A percentile compares a stretch with the other conserved stretches of the same genome.
These are phyloP conservation scores for Coprinellus micaceus DNA, from an alignment of 768 basidiomycete species.

Conservation along the genomic window DNA sequence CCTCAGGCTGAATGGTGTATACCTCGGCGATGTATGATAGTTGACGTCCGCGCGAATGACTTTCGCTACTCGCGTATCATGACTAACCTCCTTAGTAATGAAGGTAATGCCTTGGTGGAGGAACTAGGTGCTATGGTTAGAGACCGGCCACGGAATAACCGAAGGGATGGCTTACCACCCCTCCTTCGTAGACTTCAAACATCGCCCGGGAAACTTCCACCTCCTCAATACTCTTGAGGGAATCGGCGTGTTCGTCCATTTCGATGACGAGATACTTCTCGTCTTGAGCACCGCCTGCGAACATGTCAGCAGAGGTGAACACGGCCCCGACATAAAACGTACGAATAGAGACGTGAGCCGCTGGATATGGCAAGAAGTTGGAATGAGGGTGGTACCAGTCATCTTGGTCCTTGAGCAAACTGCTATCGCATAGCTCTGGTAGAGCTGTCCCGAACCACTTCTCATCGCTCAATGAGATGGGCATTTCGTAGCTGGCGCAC, in stretches of 20 bases:
- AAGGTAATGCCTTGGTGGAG: constrained; percentile 85
- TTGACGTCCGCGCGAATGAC: constrained; percentile 74
- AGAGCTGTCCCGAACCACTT: constrained; percentile 69
- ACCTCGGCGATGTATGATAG: constrained; percentile 77
- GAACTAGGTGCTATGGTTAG: constrained; percentile 45
- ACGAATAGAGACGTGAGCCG: constrained; percentile 69
- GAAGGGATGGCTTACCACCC: constrained; percentile 51
- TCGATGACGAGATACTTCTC: constrained; percentile 77
- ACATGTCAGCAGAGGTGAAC: not conserved
- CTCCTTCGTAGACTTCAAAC: constrained; percentile 89
- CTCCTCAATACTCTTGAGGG: constrained; percentile 64
- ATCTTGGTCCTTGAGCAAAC: constrained; percentile 65
- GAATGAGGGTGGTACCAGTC: constrained; percentile 87
- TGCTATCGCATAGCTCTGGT: constrained; percentile 54
- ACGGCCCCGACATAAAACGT: constrained; percentile 11
- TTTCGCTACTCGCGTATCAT: constrained; percentile 70
- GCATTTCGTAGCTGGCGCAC: constrained; percentile 86
- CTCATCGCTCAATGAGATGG: constrained; percentile 60
- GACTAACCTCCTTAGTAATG: constrained; percentile 75
- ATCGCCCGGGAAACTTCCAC: constrained; percentile 78
- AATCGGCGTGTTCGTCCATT: constrained; percentile 38
- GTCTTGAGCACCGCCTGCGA: constrained; percentile 59
- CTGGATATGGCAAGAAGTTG: constrained; percentile 74
- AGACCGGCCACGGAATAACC: not conserved
- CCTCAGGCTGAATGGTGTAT: constrained; percentile 2